Evolutionary conservation across 2,329 filamentous ascomycete genomes (phyloP).

Genomic region (Aspergillus udagawae): DNA sequence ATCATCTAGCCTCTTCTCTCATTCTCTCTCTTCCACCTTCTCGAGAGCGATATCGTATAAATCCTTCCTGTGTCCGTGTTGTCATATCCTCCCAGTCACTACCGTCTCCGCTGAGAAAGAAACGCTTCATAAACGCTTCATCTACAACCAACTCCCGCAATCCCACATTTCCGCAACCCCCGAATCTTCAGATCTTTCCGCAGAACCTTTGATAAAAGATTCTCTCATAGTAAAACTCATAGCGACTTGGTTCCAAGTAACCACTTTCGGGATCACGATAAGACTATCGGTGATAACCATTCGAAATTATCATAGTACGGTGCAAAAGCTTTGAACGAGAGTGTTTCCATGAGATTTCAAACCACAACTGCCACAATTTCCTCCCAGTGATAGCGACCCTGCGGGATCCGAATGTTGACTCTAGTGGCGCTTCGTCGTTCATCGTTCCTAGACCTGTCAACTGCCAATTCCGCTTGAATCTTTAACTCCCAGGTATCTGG

Average conservation of each 20-base stretch:
- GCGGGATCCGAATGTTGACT: slow-evolving; percentile 10
- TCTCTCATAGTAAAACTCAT: neutral
- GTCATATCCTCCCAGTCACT: neutral
- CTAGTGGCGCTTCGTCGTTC: neutral
- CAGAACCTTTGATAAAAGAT: neutral
- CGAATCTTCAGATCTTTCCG: neutral
- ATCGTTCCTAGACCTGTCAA: neutral
- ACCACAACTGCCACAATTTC: neutral
- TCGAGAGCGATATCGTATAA: neutral
- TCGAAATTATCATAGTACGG: neutral
- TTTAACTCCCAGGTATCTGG: neutral
- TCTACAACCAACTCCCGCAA: slow-evolving; percentile 1
- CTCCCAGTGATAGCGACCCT: neutral
- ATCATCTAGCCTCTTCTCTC: neutral
- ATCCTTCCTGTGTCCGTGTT: slow-evolving; percentile 1
- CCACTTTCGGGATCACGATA: neutral
- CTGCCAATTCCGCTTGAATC: neutral
- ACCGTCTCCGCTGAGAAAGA: slow-evolving; percentile 1
- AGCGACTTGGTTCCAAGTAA: neutral
- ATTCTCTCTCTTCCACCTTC: neutral
- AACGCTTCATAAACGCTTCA: neutral
- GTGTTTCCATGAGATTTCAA: neutral
- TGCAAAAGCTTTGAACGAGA: neutral
- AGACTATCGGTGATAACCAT: neutral
- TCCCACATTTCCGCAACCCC: slow-evolving; percentile 3